Evolutionary conservation across 495 filamentous ascomycete genomes (phyloP), one percentile per base, ranked within the genome.

Genomic region (Talaromyces liani): DNA sequence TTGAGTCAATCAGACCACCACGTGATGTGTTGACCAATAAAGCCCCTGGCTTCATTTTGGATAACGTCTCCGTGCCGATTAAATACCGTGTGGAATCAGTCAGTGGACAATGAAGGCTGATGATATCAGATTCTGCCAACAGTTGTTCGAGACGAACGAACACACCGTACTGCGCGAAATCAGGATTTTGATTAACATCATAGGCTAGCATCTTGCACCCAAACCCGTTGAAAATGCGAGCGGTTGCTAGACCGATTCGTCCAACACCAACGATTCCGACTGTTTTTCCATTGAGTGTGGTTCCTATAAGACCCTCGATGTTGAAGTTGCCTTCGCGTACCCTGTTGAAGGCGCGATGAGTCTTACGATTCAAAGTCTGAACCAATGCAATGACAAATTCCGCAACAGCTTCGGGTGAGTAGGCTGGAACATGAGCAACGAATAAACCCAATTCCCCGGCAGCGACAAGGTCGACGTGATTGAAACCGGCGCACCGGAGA

Each of bases 241-340:
- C 36, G 16, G 36, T 41, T 41, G 36, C 36, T 41, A 41, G 36
- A 16, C 36, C 36, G 36, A 41, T 41, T 16, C 36, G 36, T 4
- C 36, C 36, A 16, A 41, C 3, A 4, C 36, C 36, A 41, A 41
- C 36, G 14, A 41, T 41, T 3, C 36, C 36, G 2, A 41, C 36
- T 1, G 36, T 41, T 41, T 41, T 41, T 5, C 85, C 84, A 64
- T 79, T 67, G 7, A 90, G 70, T 0, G 84, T 89, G 29, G 73
- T 73, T 2, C 87, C 87, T 10, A 88, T 76, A 12, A 90, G 75
- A 1, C 87, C 79, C 65, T 87, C 83, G 29, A 90, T 82, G 55
- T 77, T 82, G 73, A 90, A 90, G 68, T 90, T 90, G 18, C 85
- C 85, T 72, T 90, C 88, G 33, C 87, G 84, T 20, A 88, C 87